Evolutionary conservation across 768 basidiomycete genomes (phyloP), one percentile per base, ranked within the genome.

Genomic region (Mycena rebaudengoi): DNA sequence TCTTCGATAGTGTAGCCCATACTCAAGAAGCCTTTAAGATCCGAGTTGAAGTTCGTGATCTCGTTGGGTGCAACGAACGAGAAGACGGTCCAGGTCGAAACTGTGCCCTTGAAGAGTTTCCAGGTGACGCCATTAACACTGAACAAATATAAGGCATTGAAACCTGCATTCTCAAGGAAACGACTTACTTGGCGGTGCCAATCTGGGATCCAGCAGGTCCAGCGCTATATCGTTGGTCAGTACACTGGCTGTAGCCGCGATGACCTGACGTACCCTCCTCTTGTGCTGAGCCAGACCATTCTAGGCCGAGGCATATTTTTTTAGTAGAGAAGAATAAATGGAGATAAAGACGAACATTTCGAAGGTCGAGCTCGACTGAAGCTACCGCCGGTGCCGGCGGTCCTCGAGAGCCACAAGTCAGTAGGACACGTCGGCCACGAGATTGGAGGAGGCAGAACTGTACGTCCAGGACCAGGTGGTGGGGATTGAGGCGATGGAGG

Each of bases 401-500:
- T 49, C 26, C 68, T 72, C 13, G 77, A 78, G 2, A 78, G 67
- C 77, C 77, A 78, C 37, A 77, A 50, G 40, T 78, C 77, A n/a
- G 51, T 77, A 78, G 7, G 77, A 76, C 14, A 78, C 76, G 60
- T 78, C 75, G 10, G 77, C 76, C 14, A 77, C 73, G 25, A 78
- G 70, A 46, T 70, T 68, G 23, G 75, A 75, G 18, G 74, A 75
- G 1, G 74, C 74, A 14, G 69, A 69, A 7, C 64, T 65, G 57
- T 78, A 77, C 13, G 72, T 70, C 76, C 76, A 78, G 32, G 65
- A 59, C 76, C 76, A 78, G 13, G 62, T 65, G 0, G 76, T 73
- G 1, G 77, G 77, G 41, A 78, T 77, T 1, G 77, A 78, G 14
- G 57, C 23, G 61, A 78, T 77, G 28, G 59, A 51, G 4, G 59